phyloP scores from a whole-genome alignment of 2,329 filamentous ascomycete species.

The Trichoderma atrobrunneum region DNA sequence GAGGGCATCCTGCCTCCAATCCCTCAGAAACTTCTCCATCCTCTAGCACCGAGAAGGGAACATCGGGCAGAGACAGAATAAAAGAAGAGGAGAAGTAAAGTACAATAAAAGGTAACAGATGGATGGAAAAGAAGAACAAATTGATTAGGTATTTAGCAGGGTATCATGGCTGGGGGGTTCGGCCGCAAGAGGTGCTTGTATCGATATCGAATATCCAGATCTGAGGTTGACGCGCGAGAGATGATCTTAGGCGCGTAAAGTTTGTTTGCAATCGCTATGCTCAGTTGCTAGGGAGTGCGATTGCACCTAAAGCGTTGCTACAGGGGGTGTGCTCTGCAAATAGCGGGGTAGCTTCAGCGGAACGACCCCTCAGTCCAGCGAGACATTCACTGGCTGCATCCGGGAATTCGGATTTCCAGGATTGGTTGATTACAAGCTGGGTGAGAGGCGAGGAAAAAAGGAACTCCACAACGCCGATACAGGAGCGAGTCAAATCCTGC shows the following conservation, averaged over 20 bases:
- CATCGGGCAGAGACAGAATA: neutral
- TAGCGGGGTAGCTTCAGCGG: constrained; percentile 32
- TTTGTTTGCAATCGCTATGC: neutral
- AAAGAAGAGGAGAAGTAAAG: neutral
- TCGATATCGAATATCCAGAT: neutral
- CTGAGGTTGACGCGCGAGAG: constrained; percentile 1
- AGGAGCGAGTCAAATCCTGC: constrained; percentile 15
- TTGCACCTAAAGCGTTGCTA: constrained; percentile 17
- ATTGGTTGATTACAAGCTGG: neutral
- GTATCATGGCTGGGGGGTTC: neutral
- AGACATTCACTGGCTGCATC: neutral
- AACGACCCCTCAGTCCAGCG: constrained; percentile 13
- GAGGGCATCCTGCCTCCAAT: constrained; percentile 92
- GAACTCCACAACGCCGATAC: constrained; percentile 15
- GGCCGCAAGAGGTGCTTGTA: neutral
- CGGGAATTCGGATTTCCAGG: neutral
- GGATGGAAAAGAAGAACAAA: neutral
- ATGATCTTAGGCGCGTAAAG: constrained; percentile 1
- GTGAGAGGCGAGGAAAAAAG: neutral
- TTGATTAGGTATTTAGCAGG: neutral
- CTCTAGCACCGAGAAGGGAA: constrained; percentile 8
- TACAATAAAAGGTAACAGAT: neutral
- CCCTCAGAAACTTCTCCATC: constrained; percentile 92
- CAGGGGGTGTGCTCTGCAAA: constrained; percentile 27
- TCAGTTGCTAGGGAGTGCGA: constrained; percentile 18